Evolutionary conservation across 257 asterid genomes (phyloP).

Genomic region (Pogostemon cablin): DNA sequence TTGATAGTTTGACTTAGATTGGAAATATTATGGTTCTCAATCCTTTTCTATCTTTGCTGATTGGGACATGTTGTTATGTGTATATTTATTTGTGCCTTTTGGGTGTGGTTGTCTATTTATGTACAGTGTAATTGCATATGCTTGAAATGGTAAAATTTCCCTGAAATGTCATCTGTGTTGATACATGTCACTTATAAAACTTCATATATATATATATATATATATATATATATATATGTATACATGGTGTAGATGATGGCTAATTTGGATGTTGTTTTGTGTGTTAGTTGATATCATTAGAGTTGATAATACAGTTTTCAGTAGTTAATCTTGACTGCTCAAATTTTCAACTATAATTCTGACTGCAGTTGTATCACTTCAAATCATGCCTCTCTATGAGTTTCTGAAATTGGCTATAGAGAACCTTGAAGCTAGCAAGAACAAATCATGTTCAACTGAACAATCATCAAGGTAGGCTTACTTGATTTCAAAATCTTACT

Average conservation of each 20-base stretch:
- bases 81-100: background rate
- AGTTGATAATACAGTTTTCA: background rate
- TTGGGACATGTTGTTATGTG: conserved; percentile 22
- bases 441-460: conserved; percentile 35
- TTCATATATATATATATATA: conserved; percentile 8
- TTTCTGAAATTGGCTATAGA: conserved; percentile 62
- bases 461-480: conserved; percentile 48
- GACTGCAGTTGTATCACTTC: conserved; percentile 26
- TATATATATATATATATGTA: too few species aligned
- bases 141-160: conserved; percentile 11
- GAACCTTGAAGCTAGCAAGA: conserved; percentile 54
- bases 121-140: background rate
- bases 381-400: conserved; percentile 74
- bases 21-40: conserved; percentile 34
- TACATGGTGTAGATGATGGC: conserved; percentile 17
- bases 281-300: conserved; percentile 18
- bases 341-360: background rate
- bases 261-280: background rate
- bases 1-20: conserved; percentile 47
- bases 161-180: too few species aligned
- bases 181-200: conserved; percentile 14
- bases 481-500: background rate
- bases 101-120: conserved; percentile 9
- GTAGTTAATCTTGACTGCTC: conserved; percentile 27
- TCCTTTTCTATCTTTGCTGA: conserved; percentile 37